These are phyloP conservation scores for Triticum monococcum DNA, from an alignment of 176 grass and related monocot genomes.

Conservation along the genomic window DNA sequence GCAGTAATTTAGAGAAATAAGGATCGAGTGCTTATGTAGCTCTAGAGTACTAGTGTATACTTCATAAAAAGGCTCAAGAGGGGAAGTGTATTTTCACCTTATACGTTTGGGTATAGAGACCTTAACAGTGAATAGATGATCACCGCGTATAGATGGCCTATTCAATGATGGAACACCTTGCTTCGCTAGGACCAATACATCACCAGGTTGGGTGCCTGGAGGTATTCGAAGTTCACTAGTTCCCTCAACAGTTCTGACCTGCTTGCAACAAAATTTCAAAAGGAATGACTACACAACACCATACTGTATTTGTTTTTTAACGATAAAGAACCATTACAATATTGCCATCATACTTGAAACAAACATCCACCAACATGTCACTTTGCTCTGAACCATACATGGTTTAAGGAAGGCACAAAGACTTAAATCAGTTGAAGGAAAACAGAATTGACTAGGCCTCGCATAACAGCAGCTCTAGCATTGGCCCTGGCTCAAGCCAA, in stretches of 20 bases:
- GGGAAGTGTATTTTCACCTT: conserved; percentile 55
- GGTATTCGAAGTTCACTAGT: conserved; percentile 84
- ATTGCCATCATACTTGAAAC: conserved; percentile 19
- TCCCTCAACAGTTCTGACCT: conserved; percentile 92
- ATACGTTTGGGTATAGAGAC: conserved; percentile 90
- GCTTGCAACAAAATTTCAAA: conserved; percentile 37
- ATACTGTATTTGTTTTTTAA: neutral
- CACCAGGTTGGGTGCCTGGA: conserved; percentile 93
- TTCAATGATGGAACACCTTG: conserved; percentile 93
- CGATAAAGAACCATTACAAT: neutral
- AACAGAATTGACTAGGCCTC: conserved; percentile 4
- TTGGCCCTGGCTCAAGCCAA: neutral
- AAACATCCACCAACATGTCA: conserved; percentile 25
- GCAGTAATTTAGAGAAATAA: conserved; percentile 12
- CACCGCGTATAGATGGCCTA: conserved; percentile 83
- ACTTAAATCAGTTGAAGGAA: neutral
- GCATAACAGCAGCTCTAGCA: neutral
- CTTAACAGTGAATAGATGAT: conserved; percentile 93
- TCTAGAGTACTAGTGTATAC: neutral
- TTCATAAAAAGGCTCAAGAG: neutral
- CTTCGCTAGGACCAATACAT: conserved; percentile 79
- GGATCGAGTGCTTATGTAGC: neutral
- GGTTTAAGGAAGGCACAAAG: conserved; percentile 19
- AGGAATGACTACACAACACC: neutral
- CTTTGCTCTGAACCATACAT: conserved; percentile 17